phyloP scores from a whole-genome alignment of 495 filamentous ascomycete genomes.

The Entonaema liquescens region DNA sequence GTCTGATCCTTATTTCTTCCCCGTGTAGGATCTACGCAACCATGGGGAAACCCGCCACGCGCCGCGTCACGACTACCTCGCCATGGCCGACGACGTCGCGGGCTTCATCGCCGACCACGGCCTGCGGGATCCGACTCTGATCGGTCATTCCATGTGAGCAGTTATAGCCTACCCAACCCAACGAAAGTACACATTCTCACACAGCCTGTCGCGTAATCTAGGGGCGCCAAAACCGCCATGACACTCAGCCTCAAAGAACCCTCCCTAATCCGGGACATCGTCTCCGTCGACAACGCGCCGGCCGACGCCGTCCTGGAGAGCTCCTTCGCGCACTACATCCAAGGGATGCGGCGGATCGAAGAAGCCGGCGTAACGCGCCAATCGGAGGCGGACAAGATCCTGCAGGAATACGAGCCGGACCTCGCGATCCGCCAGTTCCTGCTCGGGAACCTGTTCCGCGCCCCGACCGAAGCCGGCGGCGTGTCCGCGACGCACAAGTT shows the following conservation, averaged over 20 bases:
- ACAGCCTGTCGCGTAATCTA: too few species aligned
- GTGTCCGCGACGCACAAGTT: conserved; percentile 47
- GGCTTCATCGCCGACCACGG: conserved; percentile 80
- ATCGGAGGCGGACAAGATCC: conserved; percentile 81
- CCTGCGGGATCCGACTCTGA: conserved; percentile 74
- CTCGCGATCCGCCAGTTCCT: conserved; percentile 88
- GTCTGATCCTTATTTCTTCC: conserved; percentile 18
- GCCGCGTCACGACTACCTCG: conserved; percentile 78
- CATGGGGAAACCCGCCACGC: conserved; percentile 91
- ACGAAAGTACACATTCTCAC: too few species aligned
- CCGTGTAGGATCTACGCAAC: conserved; percentile 85
- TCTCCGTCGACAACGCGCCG: conserved; percentile 94
- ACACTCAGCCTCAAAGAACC: conserved; percentile 77
- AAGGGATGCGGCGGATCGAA: conserved; percentile 86
- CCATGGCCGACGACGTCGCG: conserved; percentile 87
- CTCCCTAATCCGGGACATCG: conserved; percentile 68
- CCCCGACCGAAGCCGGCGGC: neutral
- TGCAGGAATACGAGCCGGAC: conserved; percentile 78
- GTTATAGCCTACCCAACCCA: too few species aligned
- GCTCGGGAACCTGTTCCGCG: conserved; percentile 81
- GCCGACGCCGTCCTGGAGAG: conserved; percentile 76
- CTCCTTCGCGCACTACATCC: conserved; percentile 85
- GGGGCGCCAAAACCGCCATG: conserved; percentile 97
- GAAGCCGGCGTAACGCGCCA: conserved; percentile 68
- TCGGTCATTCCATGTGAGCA: conserved; percentile 93